These are phyloP conservation scores for Nemania sp. DNA, from an alignment of 2,329 filamentous ascomycete species.

Conservation along the genomic window DNA sequence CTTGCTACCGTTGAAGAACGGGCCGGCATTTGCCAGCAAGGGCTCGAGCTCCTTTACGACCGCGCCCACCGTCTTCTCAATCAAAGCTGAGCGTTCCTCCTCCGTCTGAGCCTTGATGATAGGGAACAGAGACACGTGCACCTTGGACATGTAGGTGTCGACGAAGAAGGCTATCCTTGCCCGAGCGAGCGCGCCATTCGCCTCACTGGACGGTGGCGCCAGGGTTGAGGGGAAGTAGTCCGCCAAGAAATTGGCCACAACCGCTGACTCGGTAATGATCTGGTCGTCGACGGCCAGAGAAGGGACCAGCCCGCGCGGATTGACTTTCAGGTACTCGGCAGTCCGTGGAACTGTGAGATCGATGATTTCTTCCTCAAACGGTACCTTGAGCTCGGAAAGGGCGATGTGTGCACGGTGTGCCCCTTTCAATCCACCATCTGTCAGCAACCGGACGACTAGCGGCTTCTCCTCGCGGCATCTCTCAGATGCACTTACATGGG, in stretches of 20 bases:
- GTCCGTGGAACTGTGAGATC: constrained; percentile 70
- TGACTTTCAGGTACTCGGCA: constrained; percentile 74
- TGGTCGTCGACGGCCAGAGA: constrained; percentile 66
- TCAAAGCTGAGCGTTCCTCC: constrained; percentile 53
- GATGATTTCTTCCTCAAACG: constrained; percentile 72
- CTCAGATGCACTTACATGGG: constrained; percentile 31
- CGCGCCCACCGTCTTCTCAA: constrained; percentile 55
- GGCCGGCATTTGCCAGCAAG: constrained; percentile 57
- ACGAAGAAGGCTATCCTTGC: constrained; percentile 73
- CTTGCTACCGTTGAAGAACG: constrained; percentile 67
- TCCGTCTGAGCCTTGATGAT: constrained; percentile 44
- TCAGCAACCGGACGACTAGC: constrained; percentile 9
- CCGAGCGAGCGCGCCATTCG: constrained; percentile 61
- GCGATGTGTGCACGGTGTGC: constrained; percentile 77
- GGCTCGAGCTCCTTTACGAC: constrained; percentile 75
- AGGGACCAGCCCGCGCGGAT: constrained; percentile 79
- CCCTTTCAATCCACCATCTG: constrained; percentile 40
- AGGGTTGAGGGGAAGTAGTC: constrained; percentile 72
- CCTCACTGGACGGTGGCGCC: constrained; percentile 56
- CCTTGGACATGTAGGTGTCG: constrained; percentile 69
- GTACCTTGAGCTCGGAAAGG: constrained; percentile 66
- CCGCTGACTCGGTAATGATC: constrained; percentile 72
- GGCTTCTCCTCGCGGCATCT: no score
- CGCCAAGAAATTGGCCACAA: constrained; percentile 72
- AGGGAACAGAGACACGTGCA: constrained; percentile 42